Evolutionary conservation across 768 basidiomycete species (phyloP), one percentile per base, ranked within the genome.

Genomic region (Mycena olivaceomarginata): DNA sequence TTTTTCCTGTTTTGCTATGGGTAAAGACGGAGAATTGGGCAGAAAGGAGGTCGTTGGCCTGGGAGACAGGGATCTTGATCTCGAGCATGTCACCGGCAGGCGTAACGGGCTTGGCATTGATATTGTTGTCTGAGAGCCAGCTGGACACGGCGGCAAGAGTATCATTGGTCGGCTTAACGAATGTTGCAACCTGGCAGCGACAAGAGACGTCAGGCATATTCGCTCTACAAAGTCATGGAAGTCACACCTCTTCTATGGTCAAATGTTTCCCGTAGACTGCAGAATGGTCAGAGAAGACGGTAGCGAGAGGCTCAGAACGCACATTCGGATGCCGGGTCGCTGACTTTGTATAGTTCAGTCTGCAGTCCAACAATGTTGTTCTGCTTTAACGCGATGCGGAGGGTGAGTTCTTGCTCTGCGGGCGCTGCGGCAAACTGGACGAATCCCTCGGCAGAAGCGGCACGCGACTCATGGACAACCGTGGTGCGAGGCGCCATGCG

Each of bases 61-160:
- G 73, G n/a, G 72, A 51, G 39, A 82, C 82, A 18, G 80, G 75
- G 25, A 81, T 67, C 16, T 51, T 51, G 75, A 82, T 67, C 22
- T 67, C 31, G 25, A 82, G 66, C 75, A 78, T 77, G 72, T 82
- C 82, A n/a, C 82, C 79, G 9, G 82, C 77, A 22, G 79, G 77
- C 9, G 82, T 75, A 25, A 76, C 48, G 64, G 69, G 56, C 6
- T 59, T 59, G 16, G 82, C 60, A 22, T 79, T 77, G 37, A 89
- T 78, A 20, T 80, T 85, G 64, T 88, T 84, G 48, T 81, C 78
- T 16, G 72, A 66, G 41, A 89, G 84, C 88, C 88, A 89, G 11
- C 79, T 77, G 39, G 83, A 78, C 25, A 88, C 85, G 41, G 85
- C 71, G 7, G 81, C 73, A 7, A 85, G 74, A 7, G 87, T 81